Percentiles rank a stretch among this genome's conserved stretches.
Evolutionary conservation across 352 stramenopile genomes (phyloP).

Genomic region (Detonula confervacea): DNA sequence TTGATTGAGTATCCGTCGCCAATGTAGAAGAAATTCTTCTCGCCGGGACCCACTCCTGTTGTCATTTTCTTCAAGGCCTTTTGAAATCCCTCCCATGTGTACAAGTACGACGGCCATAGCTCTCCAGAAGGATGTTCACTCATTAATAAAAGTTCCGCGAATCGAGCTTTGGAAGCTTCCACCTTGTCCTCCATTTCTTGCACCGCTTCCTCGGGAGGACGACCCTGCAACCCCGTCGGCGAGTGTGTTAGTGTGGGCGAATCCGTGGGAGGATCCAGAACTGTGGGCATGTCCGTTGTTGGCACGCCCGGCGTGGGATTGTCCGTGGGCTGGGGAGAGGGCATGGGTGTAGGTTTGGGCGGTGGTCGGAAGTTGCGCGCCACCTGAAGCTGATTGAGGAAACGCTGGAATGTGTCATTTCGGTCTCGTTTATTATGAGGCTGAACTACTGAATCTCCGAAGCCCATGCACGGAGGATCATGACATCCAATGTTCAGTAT

Average conservation of each 20-base stretch:
- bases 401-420: constrained; percentile 60
- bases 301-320: constrained; percentile 17
- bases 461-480: constrained; percentile 50
- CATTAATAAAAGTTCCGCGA: constrained; percentile 36
- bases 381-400: constrained; percentile 54
- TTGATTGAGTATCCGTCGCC: constrained; percentile 30
- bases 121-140: constrained; percentile 47
- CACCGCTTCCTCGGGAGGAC: constrained; percentile 22
- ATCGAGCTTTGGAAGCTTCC: background rate
- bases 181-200: constrained; percentile 24
- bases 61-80: constrained; percentile 55
- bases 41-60: constrained; percentile 36
- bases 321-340: constrained; percentile 31
- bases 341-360: constrained; percentile 42
- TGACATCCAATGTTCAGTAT: constrained; percentile 64
- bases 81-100: constrained; percentile 54
- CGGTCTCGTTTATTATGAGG: constrained; percentile 53
- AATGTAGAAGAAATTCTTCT: constrained; percentile 51
- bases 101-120: constrained; percentile 46
- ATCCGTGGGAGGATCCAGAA: constrained; percentile 20
- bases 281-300: constrained; percentile 36
- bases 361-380: constrained; percentile 43
- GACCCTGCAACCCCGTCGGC: constrained; percentile 37
- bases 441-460: constrained; percentile 7
- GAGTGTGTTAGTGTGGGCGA: constrained; percentile 27